phyloP scores from a whole-genome alignment of 108 stramenopile species.

The Tribonema minus region DNA sequence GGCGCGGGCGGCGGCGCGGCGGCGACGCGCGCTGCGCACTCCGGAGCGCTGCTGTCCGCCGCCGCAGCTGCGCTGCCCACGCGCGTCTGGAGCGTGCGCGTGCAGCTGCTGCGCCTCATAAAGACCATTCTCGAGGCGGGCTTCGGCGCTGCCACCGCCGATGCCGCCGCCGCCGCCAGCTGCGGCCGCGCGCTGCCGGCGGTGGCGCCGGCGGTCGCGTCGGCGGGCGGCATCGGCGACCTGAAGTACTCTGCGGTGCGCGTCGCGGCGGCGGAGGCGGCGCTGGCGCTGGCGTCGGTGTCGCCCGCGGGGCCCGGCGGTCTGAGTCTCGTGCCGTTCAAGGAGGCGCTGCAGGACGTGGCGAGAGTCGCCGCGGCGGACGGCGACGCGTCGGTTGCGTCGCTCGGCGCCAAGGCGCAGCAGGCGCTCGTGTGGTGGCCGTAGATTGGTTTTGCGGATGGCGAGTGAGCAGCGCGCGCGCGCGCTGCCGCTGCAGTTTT shows the following conservation, averaged over 20 bases:
- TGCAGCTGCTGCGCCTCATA: background rate
- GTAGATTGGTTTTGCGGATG: no score
- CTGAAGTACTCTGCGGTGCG: conserved; percentile 37
- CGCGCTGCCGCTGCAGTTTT: no score
- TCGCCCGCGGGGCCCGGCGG: conserved; percentile 3
- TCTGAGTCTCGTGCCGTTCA: conserved; percentile 17
- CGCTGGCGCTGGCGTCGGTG: conserved; percentile 6
- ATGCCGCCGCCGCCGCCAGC: background rate
- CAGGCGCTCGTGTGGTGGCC: conserved; percentile 40
- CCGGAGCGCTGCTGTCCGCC: background rate
- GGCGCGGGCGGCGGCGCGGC: background rate
- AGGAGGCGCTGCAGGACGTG: conserved; percentile 27
- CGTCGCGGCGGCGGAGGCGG: conserved; percentile 18
- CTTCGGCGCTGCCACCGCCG: background rate
- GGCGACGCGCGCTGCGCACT: background rate
- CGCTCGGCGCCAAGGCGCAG: conserved; percentile 8
- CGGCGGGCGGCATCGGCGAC: conserved; percentile 1
- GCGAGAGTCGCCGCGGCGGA: conserved; percentile 12
- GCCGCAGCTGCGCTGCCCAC: background rate
- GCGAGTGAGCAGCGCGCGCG: no score
- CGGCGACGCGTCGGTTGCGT: conserved; percentile 27
- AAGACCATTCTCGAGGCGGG: background rate
- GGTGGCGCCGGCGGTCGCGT: conserved; percentile 8
- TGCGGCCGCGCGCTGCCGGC: background rate
- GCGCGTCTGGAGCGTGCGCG: background rate